Base-by-base conservation (phyloP, 1,139 yeast species). In the Debaryomyces udenii region DNA sequence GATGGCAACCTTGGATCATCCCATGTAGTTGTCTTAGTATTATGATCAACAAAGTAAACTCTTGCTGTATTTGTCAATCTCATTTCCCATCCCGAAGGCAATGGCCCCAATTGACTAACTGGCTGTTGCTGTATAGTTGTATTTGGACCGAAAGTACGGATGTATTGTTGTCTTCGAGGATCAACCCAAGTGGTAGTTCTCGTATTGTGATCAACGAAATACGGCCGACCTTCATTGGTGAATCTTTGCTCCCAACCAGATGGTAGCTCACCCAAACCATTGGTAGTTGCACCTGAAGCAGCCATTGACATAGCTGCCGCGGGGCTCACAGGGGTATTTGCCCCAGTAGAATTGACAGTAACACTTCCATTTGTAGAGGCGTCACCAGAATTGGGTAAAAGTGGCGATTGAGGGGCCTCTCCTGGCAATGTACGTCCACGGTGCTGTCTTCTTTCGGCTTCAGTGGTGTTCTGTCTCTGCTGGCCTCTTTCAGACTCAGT, bases 11-110 rank as follows among this genome's bases (percentile, higher is more conserved):
- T 83, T 50, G 99, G 99, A 63, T 93, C 99, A 67, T 93, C 99
- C 99, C 99, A 93, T 1, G 99, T 93, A 2, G 99, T 93, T 0
- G 99, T 93, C 70, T 93, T 93, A 35, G 99, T 93, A 67, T 93
- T 93, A 71, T 93, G 99, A 66, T 93, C 99, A 49, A 93, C 99
- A 66, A 93, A 93, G 66, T 93, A 93, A 17, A 94, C 99, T 63
- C 99, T 81, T 14, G 99, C 97, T 1, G 99, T 93, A 65, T 91
- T 93, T 37, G 99, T 94, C 59, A 94, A 79, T 66, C 99, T 86
- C 99, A 93, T 93, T 71, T 93, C 99, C 99, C 99, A 93, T 41
- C 99, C 99, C 40, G 93, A 83, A 39, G 99, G 99, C 57, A 93
- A 76, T 40, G 99, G 99, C 9, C 99, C 99, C 62, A 93, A 77